Evolutionary conservation across 495 filamentous ascomycete genomes (phyloP), one percentile per base, ranked within the genome.

Genomic region (Delitschia confertaspora): DNA sequence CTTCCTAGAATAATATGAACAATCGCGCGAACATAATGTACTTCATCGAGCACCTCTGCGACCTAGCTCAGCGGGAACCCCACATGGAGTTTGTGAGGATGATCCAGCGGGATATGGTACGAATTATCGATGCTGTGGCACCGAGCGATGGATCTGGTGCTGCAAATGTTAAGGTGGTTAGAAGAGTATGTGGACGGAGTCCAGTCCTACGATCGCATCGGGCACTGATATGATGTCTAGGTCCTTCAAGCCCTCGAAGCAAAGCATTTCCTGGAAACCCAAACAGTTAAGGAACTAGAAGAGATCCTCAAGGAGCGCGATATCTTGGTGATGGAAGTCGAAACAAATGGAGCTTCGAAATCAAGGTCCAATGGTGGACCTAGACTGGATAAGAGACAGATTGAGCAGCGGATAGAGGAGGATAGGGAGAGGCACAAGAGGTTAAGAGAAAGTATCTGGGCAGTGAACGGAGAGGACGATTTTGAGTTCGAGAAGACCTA

Each of bases 11-110:
- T 55, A 85, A 80, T 49, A 93, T 96, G 82, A 99, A 99, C 66
- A 94, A 79, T 33, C 72, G 89, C 32, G 93, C 93, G 22, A 99
- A 99, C 57, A 95, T 99, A 62, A 89, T 99, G 83, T 96, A 91
- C 67, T 96, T 99, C 69, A 79, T 96, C 58, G 89, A 96, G 60
- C 81, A 87, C 48, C 80, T 99, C 41, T 85, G 89, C 64, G 89
- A 95, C 57, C 75, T 86, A 70, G 81, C 85, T 11, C 70, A 75
- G 13, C 77, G 77, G 37, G 84, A 93, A 42, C 72, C 78, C 44
- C 75, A 88, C 55, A 58, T 67, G 13, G 78, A 84, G 19, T 96
- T 88, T 58, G 75, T 91, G 13, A 78, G 80, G 37, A 93, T 95
- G 87, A 88, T 99, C 63, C 84, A 94, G 58, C 71, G 88, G 18